Base-by-base conservation (phyloP, 2,329 filamentous ascomycete species). In the Stachybotrys chartarum region DNA sequence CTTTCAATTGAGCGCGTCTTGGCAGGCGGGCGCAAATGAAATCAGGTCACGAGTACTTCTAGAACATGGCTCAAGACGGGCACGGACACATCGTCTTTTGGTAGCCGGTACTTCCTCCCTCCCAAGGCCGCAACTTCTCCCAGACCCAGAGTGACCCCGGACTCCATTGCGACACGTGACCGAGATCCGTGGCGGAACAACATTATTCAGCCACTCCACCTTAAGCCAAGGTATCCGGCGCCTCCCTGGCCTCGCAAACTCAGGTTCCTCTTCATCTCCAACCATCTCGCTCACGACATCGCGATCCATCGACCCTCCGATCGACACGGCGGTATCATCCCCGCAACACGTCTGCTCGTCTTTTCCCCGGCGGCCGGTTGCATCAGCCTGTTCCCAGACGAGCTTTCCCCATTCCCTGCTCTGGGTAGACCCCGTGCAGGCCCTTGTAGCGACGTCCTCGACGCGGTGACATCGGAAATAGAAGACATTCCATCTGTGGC, bases 161-260 rank as follows among this genome's bases (percentile, higher is more conserved):
- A 24, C 24, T 24, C 24, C 24, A 24, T 24, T 24, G 24, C 24
- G 24, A 52, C 56, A 58, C 58, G 56, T 60, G 56, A 64, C 60
- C 57, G 54, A 61, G 54, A 56, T 57, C 59, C 60, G 58, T 56
- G 55, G 46, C 48, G 47, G 55, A 53, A 58, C 60, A 55, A 61
- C 58, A 59, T 61, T 60, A 58, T 64, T 42, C 35, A 42, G 35
- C 35, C 35, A 14, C 35, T 42, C 35, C 35, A 14, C 35, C 35
- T 42, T 42, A 10, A 10, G 3, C 35, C 10, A 10, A 42, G 14
- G 35, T 6, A 42, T 14, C 35, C 46, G n/a, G 17, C 17, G 46
- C 14, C 35, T 42, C 14, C 35, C 35, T 42, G 10, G 10, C 8
- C 35, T 2, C 14, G 14, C 35, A 42, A 42, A 42, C 35, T 42